Evolutionary conservation across 306 rosid genomes (phyloP).

Genomic region (Prunus mume): DNA sequence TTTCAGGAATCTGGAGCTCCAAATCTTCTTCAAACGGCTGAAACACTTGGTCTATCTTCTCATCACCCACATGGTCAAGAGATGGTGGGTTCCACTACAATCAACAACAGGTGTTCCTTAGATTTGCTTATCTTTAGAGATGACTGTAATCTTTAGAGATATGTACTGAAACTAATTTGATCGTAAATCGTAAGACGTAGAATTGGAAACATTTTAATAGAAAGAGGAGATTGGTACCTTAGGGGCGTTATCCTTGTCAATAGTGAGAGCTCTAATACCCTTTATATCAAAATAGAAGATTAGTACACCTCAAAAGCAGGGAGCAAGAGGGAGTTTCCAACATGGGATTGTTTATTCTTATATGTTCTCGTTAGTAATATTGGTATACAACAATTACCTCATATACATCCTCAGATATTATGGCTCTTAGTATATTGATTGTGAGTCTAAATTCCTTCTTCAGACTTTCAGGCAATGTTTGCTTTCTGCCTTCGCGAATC

Average conservation of each 20-base stretch:
- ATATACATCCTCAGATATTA: slow-evolving; percentile 77
- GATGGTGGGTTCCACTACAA: slow-evolving; percentile 80
- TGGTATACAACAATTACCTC: slow-evolving; percentile 56
- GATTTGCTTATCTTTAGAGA: not conserved
- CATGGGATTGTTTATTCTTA: not conserved
- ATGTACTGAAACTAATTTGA: not conserved
- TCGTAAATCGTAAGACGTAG: not conserved
- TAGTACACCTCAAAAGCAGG: slow-evolving; percentile 17
- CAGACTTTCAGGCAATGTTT: slow-evolving; percentile 69
- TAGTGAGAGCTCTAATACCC: slow-evolving; percentile 93
- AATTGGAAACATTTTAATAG: not conserved
- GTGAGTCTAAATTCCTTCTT: slow-evolving; percentile 83
- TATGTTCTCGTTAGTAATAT: slow-evolving; percentile 1
- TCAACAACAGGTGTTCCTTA: not conserved
- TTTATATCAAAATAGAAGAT: slow-evolving; percentile 34
- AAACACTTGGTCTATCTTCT: slow-evolving; percentile 54
- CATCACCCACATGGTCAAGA: slow-evolving; percentile 54
- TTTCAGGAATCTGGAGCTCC: slow-evolving; percentile 71
- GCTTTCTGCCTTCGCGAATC: slow-evolving; percentile 81
- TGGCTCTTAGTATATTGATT: slow-evolving; percentile 56
- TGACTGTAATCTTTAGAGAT: not conserved
- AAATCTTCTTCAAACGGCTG: slow-evolving; percentile 57
- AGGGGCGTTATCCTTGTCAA: slow-evolving; percentile 94
- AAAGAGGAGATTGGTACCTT: slow-evolving; percentile 47
- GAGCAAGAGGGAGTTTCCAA: not conserved